phyloP scores from a whole-genome alignment of 1,284 basidiomycete species.

The Somion occarium region DNA sequence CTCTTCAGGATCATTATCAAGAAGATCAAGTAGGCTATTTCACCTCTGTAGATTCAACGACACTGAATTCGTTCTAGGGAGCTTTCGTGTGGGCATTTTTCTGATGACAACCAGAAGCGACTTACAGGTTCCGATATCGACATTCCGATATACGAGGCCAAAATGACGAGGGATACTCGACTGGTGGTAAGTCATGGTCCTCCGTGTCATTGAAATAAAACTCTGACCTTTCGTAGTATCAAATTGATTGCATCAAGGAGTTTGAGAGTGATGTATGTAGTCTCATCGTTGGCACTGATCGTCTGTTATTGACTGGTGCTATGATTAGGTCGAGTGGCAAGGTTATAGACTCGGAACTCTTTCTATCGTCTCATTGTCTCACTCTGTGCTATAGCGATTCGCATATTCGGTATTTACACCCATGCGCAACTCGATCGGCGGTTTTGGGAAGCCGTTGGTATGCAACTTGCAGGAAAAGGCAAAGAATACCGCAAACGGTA shows the following conservation, averaged over 20 bases:
- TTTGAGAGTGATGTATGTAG: slow-evolving; percentile 42
- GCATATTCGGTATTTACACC: slow-evolving; percentile 61
- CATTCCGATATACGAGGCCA: slow-evolving; percentile 61
- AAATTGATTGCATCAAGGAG: slow-evolving; percentile 55
- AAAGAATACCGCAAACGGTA: slow-evolving; percentile 48
- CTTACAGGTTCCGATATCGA: slow-evolving; percentile 41
- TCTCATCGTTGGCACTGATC: neutral
- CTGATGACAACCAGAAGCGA: slow-evolving; percentile 63
- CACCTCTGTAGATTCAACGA: neutral
- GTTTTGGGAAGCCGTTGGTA: slow-evolving; percentile 54
- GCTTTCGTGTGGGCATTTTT: slow-evolving; percentile 63
- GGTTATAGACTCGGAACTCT: slow-evolving; percentile 35
- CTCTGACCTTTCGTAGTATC: slow-evolving; percentile 40
- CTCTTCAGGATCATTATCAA: slow-evolving; percentile 46
- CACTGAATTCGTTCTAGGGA: slow-evolving; percentile 35
- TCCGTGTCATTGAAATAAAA: neutral
- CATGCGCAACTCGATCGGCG: slow-evolving; percentile 51
- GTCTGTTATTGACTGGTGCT: neutral
- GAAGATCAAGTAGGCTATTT: slow-evolving; percentile 47
- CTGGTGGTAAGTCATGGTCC: slow-evolving; percentile 44
- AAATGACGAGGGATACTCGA: slow-evolving; percentile 57
- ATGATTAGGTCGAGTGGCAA: slow-evolving; percentile 44
- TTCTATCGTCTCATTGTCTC: neutral
- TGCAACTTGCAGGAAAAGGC: slow-evolving; percentile 47
- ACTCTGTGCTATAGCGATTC: slow-evolving; percentile 46